Conservation (phyloP, 108 stramenopile species). For the Cyclotella baltica region DNA sequence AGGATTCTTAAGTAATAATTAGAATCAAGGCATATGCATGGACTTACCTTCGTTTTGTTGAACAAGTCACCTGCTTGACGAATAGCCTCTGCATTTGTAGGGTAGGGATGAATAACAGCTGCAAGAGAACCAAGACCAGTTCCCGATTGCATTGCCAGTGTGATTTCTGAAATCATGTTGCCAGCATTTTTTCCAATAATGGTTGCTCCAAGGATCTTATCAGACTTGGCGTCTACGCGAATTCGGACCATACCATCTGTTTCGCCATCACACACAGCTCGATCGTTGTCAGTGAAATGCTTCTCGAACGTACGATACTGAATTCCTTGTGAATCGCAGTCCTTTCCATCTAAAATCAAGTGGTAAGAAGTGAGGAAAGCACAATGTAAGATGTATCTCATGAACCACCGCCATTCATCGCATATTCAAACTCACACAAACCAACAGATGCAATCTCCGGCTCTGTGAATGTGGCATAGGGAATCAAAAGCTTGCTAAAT, state of each 20-base stretch:
- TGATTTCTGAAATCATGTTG: constrained; percentile 89
- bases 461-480: constrained; percentile 88
- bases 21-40: neutral
- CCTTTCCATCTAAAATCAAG: constrained; percentile 50
- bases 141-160: constrained; percentile 86
- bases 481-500: constrained; percentile 76
- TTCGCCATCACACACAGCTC: constrained; percentile 80
- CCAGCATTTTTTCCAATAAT: constrained; percentile 86
- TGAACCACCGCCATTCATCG: neutral
- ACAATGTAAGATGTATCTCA: neutral
- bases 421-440: constrained; percentile 37
- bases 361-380: neutral
- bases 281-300: constrained; percentile 83
- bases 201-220: constrained; percentile 84
- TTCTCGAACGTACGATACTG: constrained; percentile 71
- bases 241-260: constrained; percentile 88
- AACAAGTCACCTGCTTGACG: constrained; percentile 70
- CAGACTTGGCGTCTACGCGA: constrained; percentile 70
- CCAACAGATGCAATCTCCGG: constrained; percentile 94
- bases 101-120: constrained; percentile 91
- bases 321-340: constrained; percentile 70
- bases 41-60: constrained; percentile 51
- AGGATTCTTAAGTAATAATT: neutral
- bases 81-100: constrained; percentile 76
- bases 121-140: constrained; percentile 70